Evolutionary conservation across 352 stramenopile species (phyloP).

Genomic region (Phytophthora syringae): DNA sequence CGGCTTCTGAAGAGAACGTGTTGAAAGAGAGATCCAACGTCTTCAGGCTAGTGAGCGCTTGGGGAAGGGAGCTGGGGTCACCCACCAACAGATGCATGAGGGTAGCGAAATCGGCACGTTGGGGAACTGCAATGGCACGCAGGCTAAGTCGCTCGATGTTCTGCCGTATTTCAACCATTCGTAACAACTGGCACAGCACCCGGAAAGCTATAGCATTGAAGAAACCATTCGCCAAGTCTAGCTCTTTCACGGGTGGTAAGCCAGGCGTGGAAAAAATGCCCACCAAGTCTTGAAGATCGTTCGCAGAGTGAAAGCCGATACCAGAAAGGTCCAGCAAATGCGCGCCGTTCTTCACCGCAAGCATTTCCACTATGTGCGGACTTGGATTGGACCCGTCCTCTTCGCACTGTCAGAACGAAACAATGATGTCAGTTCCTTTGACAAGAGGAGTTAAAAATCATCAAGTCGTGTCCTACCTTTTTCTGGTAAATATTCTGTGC

Average conservation of each 20-base stretch:
- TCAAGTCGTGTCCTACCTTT: slow-evolving; percentile 35
- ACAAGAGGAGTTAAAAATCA: neutral
- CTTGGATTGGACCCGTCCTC: slow-evolving; percentile 48
- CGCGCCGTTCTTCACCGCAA: slow-evolving; percentile 43
- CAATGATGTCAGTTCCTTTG: neutral
- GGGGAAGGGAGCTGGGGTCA: slow-evolving; percentile 10
- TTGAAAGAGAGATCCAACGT: slow-evolving; percentile 79
- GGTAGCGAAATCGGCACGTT: slow-evolving; percentile 48
- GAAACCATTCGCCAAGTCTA: slow-evolving; percentile 70
- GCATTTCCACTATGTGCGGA: slow-evolving; percentile 43
- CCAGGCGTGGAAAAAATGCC: slow-evolving; percentile 45
- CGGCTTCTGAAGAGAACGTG: slow-evolving; percentile 53
- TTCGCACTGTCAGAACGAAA: slow-evolving; percentile 41
- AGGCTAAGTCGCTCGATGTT: slow-evolving; percentile 47
- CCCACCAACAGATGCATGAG: slow-evolving; percentile 45
- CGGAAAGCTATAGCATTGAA: slow-evolving; percentile 63
- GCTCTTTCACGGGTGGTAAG: slow-evolving; percentile 44
- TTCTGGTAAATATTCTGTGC: slow-evolving; percentile 44
- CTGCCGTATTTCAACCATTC: slow-evolving; percentile 39
- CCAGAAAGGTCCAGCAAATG: slow-evolving; percentile 56
- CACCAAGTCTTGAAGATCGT: slow-evolving; percentile 60
- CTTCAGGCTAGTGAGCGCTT: slow-evolving; percentile 41
- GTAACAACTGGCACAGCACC: slow-evolving; percentile 55
- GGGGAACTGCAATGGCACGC: slow-evolving; percentile 56
- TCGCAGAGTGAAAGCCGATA: slow-evolving; percentile 58